Evolutionary conservation across 257 asterid genomes (phyloP).

Genomic region (Solanum infundibuliforme): DNA sequence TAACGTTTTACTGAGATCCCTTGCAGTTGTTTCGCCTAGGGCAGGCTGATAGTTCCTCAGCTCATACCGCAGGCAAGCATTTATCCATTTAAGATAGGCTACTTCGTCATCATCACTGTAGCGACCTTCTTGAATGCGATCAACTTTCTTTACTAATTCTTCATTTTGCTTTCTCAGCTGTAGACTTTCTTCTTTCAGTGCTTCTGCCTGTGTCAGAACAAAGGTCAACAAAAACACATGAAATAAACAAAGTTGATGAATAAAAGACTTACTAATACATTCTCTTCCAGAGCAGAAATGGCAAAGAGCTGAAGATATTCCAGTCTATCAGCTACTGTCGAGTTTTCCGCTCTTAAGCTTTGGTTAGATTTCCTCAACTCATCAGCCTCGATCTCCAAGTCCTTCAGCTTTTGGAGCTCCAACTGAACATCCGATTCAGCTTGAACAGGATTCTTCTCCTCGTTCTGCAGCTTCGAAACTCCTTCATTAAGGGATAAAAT

Average conservation of each 20-base stretch:
- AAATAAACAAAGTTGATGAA: background rate
- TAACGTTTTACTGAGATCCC: slow-evolving; percentile 68
- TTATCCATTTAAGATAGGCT: slow-evolving; percentile 85
- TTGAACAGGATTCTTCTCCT: slow-evolving; percentile 25
- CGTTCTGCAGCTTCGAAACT: slow-evolving; percentile 52
- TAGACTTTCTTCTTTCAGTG: slow-evolving; percentile 38
- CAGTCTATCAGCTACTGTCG: slow-evolving; percentile 35
- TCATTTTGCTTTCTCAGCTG: slow-evolving; percentile 45
- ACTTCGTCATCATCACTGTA: slow-evolving; percentile 63
- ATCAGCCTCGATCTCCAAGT: slow-evolving; percentile 41
- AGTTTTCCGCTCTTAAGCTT: slow-evolving; percentile 43
- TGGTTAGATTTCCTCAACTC: slow-evolving; percentile 43
- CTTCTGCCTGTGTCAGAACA: slow-evolving; percentile 29
- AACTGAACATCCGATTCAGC: slow-evolving; percentile 19
- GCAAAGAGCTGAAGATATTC: slow-evolving; percentile 41
- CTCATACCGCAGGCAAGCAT: slow-evolving; percentile 85
- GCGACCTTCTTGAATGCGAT: slow-evolving; percentile 46
- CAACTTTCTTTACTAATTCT: slow-evolving; percentile 50
- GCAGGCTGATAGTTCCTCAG: slow-evolving; percentile 47
- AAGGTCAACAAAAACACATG: background rate
- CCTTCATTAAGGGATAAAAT: slow-evolving; percentile 57
- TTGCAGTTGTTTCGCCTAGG: slow-evolving; percentile 51
- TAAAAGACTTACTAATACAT: slow-evolving; percentile 32
- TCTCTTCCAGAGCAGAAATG: slow-evolving; percentile 34
- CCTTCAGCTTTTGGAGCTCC: slow-evolving; percentile 22